Conservation (phyloP, 2,329 filamentous ascomycete genomes). For the Amylocarpus encephaloides region DNA sequence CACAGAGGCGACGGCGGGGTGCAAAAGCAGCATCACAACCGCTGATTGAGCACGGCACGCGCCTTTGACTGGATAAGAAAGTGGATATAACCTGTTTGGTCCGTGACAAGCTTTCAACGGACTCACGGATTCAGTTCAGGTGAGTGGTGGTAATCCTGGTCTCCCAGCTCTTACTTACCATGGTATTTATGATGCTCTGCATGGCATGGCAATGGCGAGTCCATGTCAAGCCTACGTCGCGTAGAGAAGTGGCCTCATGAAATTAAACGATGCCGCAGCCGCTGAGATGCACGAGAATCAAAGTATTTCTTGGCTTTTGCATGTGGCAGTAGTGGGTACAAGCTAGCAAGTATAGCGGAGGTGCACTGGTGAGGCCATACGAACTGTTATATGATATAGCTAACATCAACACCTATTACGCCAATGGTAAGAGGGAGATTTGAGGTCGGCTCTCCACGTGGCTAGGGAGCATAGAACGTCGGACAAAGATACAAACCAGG, state of each 20-base stretch:
- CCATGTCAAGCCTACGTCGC: background rate
- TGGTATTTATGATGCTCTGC: constrained; percentile 14
- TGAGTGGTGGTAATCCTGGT: constrained; percentile 1
- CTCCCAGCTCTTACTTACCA: constrained; percentile 9
- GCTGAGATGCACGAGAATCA: background rate
- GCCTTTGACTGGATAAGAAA: background rate
- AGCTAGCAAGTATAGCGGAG: background rate
- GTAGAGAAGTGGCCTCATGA: constrained; percentile 9
- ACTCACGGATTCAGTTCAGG: constrained; percentile 1
- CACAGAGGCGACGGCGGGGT: constrained; percentile 6
- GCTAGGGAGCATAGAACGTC: background rate
- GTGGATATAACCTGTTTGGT: constrained; percentile 1
- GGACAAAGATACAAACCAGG: background rate
- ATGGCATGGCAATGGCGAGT: constrained; percentile 15
- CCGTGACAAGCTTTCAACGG: constrained; percentile 6
- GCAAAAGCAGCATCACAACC: constrained; percentile 8
- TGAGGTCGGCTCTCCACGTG: constrained; percentile 1
- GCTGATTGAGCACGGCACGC: background rate
- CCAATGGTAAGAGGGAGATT: background rate
- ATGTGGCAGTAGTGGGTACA: background rate
- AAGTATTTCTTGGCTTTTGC: background rate
- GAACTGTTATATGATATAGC: background rate
- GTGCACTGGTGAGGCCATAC: background rate
- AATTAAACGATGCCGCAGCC: constrained; percentile 3
- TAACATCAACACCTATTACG: background rate